Evolutionary conservation across 192 early-diverging fungal species (phyloP), one percentile per base, ranked within the genome.

Genomic region (Phycomyces nitens): DNA sequence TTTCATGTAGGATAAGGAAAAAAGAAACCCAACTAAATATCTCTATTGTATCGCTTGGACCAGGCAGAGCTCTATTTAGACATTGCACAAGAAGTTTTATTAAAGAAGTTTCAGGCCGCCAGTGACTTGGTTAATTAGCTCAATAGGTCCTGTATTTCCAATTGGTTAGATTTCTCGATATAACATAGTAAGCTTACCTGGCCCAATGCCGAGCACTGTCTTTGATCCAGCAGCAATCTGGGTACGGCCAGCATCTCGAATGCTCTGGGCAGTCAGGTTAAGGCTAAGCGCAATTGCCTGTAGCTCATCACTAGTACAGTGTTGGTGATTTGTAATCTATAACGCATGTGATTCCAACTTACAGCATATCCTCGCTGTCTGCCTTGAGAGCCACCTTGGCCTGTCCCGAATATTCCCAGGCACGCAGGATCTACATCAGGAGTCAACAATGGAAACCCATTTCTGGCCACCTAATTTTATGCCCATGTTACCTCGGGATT

Each of bases 131-230:
- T 79, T 66, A 8, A 79, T 64, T 3, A 76, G 18, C 20, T 72
- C 60, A 4, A 69, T 61, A 50, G 77, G 74, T 15, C 77, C 77
- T 74, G 56, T 66, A 18, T 53, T 10, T n/a, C n/a, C n/a, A n/a
- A n/a, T n/a, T n/a, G n/a, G n/a, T n/a, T n/a, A n/a, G n/a, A n/a
- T n/a, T 20, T 22, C 12, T 0, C n/a, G 16, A 2, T 16, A 34
- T 55, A 12, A 3, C 11, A 12, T 55, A 60, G 27, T 26, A 44
- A 23, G 3, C 29, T 66, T 65, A 72, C 92, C 96, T 22, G 97
- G 97, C 4, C 97, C 97, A 60, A 99, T 88, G 5, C 91, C 97
- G 34, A 95, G 72, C 10, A 99, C 97, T 1, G 97, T 99, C 29
- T 84, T 75, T 8, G 94, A 93, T 29, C 94, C 94, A 39, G 94